Percentiles rank a stretch among this genome's conserved stretches.
These are phyloP conservation scores for Moesziomyces globuligerus DNA, from an alignment of 1,284 basidiomycete genomes.

Conservation along the genomic window DNA sequence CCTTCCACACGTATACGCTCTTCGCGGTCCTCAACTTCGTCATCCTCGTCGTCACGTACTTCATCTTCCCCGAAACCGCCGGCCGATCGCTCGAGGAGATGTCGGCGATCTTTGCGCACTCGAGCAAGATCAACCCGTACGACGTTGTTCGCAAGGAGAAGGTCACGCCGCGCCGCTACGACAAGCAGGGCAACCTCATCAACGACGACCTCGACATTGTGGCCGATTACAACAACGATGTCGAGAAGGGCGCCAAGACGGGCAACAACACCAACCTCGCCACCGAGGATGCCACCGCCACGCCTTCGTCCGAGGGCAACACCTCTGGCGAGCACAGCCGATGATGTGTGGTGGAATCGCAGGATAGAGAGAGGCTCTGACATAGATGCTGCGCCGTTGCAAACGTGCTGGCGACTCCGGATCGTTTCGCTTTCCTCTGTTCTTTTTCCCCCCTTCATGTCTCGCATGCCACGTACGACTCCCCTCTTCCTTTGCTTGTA, in stretches of 20 bases:
- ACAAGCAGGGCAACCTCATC: constrained; percentile 53
- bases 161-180: constrained; percentile 58
- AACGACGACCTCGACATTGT: constrained; percentile 49
- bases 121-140: constrained; percentile 59
- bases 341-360: background rate
- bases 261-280: constrained; percentile 22
- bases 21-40: constrained; percentile 57
- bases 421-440: too few species aligned
- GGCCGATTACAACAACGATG: constrained; percentile 22
- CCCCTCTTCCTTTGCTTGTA: constrained; percentile 5
- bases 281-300: constrained; percentile 33
- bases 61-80: constrained; percentile 63
- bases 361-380: background rate
- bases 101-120: constrained; percentile 59
- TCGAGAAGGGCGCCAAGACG: constrained; percentile 37
- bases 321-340: constrained; percentile 23
- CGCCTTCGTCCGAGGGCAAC: constrained; percentile 31
- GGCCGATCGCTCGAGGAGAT: constrained; percentile 63
- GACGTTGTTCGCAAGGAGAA: constrained; percentile 59
- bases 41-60: constrained; percentile 48
- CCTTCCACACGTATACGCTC: constrained; percentile 45
- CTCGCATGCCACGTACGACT: too few species aligned
- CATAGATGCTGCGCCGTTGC: background rate
- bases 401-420: too few species aligned
- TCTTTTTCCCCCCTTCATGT: too few species aligned